These are phyloP conservation scores for Amyloporia xantha DNA, from an alignment of 768 basidiomycete species.

Conservation along the genomic window DNA sequence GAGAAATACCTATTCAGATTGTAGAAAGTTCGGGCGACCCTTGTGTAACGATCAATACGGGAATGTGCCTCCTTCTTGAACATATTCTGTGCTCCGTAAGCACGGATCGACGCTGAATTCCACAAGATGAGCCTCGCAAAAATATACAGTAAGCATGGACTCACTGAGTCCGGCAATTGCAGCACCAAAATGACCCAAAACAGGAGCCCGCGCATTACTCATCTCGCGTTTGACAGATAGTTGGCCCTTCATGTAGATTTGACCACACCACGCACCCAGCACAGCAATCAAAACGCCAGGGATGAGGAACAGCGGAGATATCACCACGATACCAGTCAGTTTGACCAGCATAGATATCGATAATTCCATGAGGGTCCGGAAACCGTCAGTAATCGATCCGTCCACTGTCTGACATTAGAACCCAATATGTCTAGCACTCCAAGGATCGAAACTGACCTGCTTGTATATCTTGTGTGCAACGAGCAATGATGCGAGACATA, in stretches of 20 bases:
- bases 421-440: not conserved
- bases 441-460: conserved; percentile 13
- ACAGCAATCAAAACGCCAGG: conserved; percentile 32
- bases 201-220: conserved; percentile 45
- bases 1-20: conserved; percentile 31
- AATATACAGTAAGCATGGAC: conserved; percentile 2
- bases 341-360: conserved; percentile 26
- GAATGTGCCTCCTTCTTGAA: conserved; percentile 36
- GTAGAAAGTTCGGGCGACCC: conserved; percentile 38
- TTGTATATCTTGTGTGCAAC: conserved; percentile 63
- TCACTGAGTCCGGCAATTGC: conserved; percentile 43
- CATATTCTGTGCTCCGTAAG: conserved; percentile 45
- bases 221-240: conserved; percentile 52
- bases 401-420: conserved; percentile 25
- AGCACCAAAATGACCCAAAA: conserved; percentile 47
- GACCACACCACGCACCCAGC: conserved; percentile 37
- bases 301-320: conserved; percentile 36
- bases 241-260: conserved; percentile 52
- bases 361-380: conserved; percentile 26
- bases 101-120: conserved; percentile 41
- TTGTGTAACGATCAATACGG: conserved; percentile 42
- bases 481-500: conserved; percentile 52
- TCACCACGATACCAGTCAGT: conserved; percentile 31
- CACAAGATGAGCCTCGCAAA: not conserved
- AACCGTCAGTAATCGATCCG: conserved; percentile 22